Percentiles rank a stretch among this genome's conserved stretches.
phyloP scores from a whole-genome alignment of 2,329 filamentous ascomycete species.

The Venturia aucupariae region DNA sequence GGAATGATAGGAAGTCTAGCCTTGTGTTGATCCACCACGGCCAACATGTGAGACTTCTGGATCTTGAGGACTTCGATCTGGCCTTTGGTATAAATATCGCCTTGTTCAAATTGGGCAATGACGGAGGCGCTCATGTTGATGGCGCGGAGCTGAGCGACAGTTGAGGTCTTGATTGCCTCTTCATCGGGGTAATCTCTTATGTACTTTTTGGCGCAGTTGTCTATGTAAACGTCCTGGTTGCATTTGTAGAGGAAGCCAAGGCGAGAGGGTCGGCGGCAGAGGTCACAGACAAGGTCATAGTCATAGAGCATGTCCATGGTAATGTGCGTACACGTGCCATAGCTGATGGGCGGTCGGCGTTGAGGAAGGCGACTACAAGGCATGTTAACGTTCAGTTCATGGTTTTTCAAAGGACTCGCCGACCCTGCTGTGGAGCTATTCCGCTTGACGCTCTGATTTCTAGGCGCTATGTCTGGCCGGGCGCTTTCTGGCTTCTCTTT shows the following conservation, averaged over 20 bases:
- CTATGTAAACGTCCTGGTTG: slow-evolving; percentile 46
- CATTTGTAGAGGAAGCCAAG: slow-evolving; percentile 70
- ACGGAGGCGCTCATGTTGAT: slow-evolving; percentile 26
- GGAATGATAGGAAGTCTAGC: slow-evolving; percentile 9
- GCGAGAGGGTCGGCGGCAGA: slow-evolving; percentile 47
- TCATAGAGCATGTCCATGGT: slow-evolving; percentile 57
- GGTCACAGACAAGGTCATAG: slow-evolving; percentile 44
- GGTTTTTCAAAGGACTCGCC: not conserved
- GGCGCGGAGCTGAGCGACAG: slow-evolving; percentile 18
- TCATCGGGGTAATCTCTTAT: not conserved
- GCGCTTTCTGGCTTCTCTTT: not conserved
- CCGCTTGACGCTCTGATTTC: not conserved
- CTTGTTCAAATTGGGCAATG: slow-evolving; percentile 26
- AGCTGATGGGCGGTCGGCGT: slow-evolving; percentile 11
- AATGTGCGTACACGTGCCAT: slow-evolving; percentile 51
- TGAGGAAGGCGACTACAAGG: not conserved
- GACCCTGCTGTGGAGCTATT: not conserved
- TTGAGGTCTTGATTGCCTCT: not conserved
- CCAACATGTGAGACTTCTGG: slow-evolving; percentile 22
- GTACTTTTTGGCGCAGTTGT: not conserved
- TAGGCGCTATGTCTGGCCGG: not conserved
- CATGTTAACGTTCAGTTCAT: not conserved
- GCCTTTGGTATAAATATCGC: slow-evolving; percentile 12
- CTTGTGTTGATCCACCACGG: not conserved
- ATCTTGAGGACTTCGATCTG: slow-evolving; percentile 19